Evolutionary conservation across 352 stramenopile species (phyloP), one percentile per base, ranked within the genome.

Genomic region (Phytophthora megakarya): DNA sequence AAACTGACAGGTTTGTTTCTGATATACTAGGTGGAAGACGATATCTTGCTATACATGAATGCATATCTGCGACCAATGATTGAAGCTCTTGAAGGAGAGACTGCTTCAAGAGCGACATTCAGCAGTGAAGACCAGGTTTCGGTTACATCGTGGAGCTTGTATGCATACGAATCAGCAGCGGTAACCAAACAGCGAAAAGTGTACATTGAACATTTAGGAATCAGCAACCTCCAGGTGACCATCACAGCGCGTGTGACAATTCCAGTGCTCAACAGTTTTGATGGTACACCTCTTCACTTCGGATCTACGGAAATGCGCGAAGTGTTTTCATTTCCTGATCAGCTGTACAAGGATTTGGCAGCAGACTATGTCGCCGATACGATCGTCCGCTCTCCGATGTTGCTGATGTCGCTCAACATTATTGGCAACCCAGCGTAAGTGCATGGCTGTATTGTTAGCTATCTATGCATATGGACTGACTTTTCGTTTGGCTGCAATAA

Each of bases 381-480:
- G 3, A 86, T 95, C 40, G 82, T 95, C 22, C 76, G 86, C 18
- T 90, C 81, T 7, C 87, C 85, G 5, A 73, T 93, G 67, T 63
- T 95, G 23, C 37, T 95, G 13, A 89, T 93, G 85, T 95, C 87
- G 13, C 72, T 95, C 47, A 93, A 93, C 68, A 89, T 93, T 50
- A 64, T 93, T 44, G 87, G 87, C 22, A 95, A 95, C 52, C 87
- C 87, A 61, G 84, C 85, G 86, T 95, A 89, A 45, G 84, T 78
- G n/a, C 25, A 6, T 2, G 38, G 38, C 1, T 55, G 21, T 13
- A 28, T 57, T 4, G 19, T 54, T 42, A 4, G 1, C 13, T 35
- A 25, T 59, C 15, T 35, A 11, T 35, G 5, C 44, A 15, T 46
- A 22, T 6, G 48, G 15, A 22, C 47, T 72, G 12, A 70, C 40